Base-by-base conservation (phyloP, 1,139 yeast species). In the Zygosaccharomyces sapae region DNA sequence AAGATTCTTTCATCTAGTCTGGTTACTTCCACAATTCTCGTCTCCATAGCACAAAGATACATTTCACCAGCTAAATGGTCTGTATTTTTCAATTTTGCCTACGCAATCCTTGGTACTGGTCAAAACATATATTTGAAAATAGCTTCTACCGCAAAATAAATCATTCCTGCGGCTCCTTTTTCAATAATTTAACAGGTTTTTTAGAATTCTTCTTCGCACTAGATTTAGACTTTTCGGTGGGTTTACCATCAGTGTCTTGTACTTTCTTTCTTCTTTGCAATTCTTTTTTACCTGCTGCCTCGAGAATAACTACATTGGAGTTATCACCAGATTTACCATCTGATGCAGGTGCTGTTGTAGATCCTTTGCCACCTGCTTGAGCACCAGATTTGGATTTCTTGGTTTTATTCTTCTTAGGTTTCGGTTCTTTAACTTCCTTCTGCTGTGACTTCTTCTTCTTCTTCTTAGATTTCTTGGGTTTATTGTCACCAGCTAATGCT, bases 1-100 rank as follows among this genome's bases (percentile, higher is more conserved):
- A 48, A 53, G 5, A 71, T 81, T 61, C 60, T 69, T 5, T 77
- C 85, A 0, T 72, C 81, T 10, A 77, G 85, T 0, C 86, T 86
- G 3, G 49, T 75, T 1, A 63, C 79, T 43, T 67, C 80, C n/a
- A 75, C 76, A 0, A 63, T 76, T 4, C 78, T 76, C 56, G 79
- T 81, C 2, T 61, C 75, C 3, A 56, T 84, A 46, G 95, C 96
- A n/a, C 96, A 88, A 64, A 79, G 74, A 49, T 84, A 76, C 61
- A 63, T 88, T 29, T 76, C 79, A 13, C 88, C 88, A 10, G 81
- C 83, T 54, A 75, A 84, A 41, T 88, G 96, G 96, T 88, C 86
- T 6, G 87, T 87, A 1, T 86, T 86, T 69, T 86, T 86, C 70
- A 81, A 82, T 53, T 62, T 83, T 51, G 81, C 87, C 37, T 86